Percentiles rank a stretch among this genome's conserved stretches.
Conservation (phyloP, 2,329 filamentous ascomycete species). For the Sporothrix dimorphospora region DNA sequence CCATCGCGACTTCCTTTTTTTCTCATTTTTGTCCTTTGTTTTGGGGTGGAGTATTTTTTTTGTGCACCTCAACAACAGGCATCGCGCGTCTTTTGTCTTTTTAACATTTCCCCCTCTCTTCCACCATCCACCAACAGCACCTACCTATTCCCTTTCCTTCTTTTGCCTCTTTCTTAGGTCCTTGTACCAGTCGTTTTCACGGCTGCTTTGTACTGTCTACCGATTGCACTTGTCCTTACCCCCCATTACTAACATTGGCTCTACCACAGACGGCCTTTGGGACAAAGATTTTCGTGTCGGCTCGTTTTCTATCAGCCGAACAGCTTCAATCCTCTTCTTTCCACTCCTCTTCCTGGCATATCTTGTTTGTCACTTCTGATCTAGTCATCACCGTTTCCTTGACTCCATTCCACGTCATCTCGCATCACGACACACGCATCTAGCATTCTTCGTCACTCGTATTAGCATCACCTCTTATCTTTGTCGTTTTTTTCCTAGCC, state of each 20-base stretch:
- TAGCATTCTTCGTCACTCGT: too few species aligned
- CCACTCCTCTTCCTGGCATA: background rate
- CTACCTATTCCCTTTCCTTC: background rate
- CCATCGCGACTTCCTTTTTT: slow-evolving; percentile 26
- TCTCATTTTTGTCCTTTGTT: background rate
- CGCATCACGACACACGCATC: too few species aligned
- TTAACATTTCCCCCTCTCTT: too few species aligned
- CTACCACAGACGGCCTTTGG: background rate
- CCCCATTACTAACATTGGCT: slow-evolving; percentile 7
- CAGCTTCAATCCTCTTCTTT: background rate
- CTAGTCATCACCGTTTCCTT: background rate
- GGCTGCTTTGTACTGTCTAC: background rate
- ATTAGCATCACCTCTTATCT: too few species aligned
- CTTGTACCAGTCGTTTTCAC: background rate
- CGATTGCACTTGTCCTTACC: background rate
- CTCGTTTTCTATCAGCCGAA: background rate
- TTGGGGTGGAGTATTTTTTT: slow-evolving; percentile 11
- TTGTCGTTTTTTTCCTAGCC: too few species aligned
- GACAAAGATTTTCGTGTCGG: background rate
- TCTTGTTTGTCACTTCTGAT: background rate
- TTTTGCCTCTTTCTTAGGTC: background rate
- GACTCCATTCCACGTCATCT: background rate
- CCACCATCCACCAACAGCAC: background rate
- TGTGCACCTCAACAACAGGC: background rate
- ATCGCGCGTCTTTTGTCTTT: background rate